A percentile compares a stretch with the other conserved stretches of the same genome.
phyloP scores from a whole-genome alignment of 768 basidiomycete genomes.

The Lentinula sp. region DNA sequence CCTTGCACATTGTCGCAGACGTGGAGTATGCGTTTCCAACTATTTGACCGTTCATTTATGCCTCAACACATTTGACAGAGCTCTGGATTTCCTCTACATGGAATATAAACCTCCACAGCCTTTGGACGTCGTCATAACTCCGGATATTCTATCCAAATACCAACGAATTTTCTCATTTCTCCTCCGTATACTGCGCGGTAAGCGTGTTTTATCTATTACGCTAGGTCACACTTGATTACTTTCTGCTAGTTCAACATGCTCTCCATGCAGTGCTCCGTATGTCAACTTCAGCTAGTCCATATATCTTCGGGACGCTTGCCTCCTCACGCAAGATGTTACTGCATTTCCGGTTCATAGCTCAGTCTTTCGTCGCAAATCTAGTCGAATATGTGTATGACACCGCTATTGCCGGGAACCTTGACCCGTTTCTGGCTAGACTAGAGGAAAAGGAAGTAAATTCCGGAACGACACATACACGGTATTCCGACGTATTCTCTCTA shows the following conservation, averaged over 20 bases:
- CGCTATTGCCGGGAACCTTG: conserved; percentile 76
- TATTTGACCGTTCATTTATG: background rate
- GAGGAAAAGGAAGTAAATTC: conserved; percentile 15
- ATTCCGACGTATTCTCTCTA: conserved; percentile 72
- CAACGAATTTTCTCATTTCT: conserved; percentile 79
- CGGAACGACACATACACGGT: conserved; percentile 17
- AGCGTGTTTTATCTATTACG: conserved; percentile 10
- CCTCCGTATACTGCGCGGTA: conserved; percentile 74
- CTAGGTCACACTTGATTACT: background rate
- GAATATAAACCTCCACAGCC: conserved; percentile 86
- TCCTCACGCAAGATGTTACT: conserved; percentile 48
- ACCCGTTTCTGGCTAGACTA: conserved; percentile 51
- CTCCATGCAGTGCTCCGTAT: conserved; percentile 61
- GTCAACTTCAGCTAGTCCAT: conserved; percentile 34
- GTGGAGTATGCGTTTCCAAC: conserved; percentile 24
- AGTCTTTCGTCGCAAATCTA: conserved; percentile 64
- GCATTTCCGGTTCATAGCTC: conserved; percentile 69
- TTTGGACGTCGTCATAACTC: conserved; percentile 66
- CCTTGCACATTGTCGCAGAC: conserved; percentile 11
- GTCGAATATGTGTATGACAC: conserved; percentile 72
- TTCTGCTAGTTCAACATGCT: conserved; percentile 56
- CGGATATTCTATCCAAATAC: conserved; percentile 74
- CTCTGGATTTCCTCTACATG: conserved; percentile 86
- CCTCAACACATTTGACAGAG: conserved; percentile 34
- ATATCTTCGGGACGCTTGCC: conserved; percentile 55